Evolutionary conservation across 495 filamentous ascomycete species (phyloP), one percentile per base, ranked within the genome.

Genomic region (Cetradonia linearis): DNA sequence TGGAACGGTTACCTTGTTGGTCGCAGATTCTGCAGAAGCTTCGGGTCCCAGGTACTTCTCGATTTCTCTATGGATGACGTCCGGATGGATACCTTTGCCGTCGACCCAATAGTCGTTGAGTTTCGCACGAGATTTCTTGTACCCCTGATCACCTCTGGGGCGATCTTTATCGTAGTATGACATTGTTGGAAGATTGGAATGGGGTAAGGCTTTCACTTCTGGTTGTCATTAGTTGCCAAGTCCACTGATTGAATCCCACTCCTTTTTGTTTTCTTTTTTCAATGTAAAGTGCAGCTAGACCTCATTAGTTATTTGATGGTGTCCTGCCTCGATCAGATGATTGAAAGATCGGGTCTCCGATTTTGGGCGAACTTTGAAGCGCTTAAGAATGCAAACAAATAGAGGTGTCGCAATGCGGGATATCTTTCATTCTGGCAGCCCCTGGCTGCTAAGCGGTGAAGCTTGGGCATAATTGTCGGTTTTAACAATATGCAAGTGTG

Each of bases 61-160:
- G 10, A 54, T 54, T 20, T 54, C 50, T 33, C 50, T 34, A 20
- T 54, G 50, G 11, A 54, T 31, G 28, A 54, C 50, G 3, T 54
- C 50, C 14, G 30, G 30, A 36, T 54, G 30, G 5, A 54, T 54
- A 16, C 50, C 50, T 20, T 36, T 1, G 18, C 50, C 50, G 10
- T 54, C 30, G 50, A 54, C 50, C 16, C 30, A 54, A 23, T 54
- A 54, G 2, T 54, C 50, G 18, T 54, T 54, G 50, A 54, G 50
- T 9, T 20, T 31, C 27, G 30, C 9, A 31, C 50, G 50, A 31
- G 14, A 34, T n/a, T 31, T 10, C 14, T 3, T 54, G 5, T 31
- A 36, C 34, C 31, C 31, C 1, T 14, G 50, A 54, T 54, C 28
- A 34, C 18, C 50, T 31, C 50, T 54, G 11, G 8, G 7, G 7